Conservation (phyloP, 768 basidiomycete species). For the Amanita muscaria region DNA sequence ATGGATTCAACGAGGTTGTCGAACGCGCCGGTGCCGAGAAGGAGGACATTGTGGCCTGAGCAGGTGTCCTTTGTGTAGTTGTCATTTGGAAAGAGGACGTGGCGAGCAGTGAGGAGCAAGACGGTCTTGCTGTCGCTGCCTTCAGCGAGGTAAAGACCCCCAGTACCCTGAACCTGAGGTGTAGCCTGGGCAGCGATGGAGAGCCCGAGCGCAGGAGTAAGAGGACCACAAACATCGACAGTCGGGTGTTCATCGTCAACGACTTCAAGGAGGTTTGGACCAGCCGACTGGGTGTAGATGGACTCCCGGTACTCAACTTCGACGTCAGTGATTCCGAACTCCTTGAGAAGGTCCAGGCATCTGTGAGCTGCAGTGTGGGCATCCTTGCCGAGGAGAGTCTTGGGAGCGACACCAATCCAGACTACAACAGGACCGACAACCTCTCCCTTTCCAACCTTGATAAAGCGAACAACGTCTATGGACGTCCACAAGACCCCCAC, state of each 20-base stretch:
- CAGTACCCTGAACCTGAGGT: constrained; percentile 23
- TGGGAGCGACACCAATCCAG: constrained; percentile 18
- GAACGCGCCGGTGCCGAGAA: constrained; percentile 19
- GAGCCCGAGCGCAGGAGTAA: constrained; percentile 27
- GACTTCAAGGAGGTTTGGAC: constrained; percentile 22
- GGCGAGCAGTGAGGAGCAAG: constrained; percentile 22
- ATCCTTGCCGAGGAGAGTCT: constrained; percentile 14
- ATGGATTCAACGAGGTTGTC: background rate
- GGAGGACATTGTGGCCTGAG: constrained; percentile 21
- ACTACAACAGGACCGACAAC: constrained; percentile 12
- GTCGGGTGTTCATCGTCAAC: constrained; percentile 19
- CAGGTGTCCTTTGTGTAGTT: constrained; percentile 17
- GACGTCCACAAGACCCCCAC: background rate
- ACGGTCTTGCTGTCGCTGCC: constrained; percentile 20
- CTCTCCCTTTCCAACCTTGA: constrained; percentile 2
- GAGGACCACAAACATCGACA: constrained; percentile 19
- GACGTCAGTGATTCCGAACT: constrained; percentile 12
- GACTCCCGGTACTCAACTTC: constrained; percentile 14
- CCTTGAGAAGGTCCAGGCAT: constrained; percentile 9
- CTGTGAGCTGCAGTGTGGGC: constrained; percentile 9
- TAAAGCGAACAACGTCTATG: background rate
- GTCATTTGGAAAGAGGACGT: constrained; percentile 18
- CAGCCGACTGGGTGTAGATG: constrained; percentile 16
- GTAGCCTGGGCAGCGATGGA: constrained; percentile 23
- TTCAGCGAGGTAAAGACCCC: constrained; percentile 26